Base-by-base conservation (phyloP, 345 rosid genomes). In the Lepidium didymum region DNA sequence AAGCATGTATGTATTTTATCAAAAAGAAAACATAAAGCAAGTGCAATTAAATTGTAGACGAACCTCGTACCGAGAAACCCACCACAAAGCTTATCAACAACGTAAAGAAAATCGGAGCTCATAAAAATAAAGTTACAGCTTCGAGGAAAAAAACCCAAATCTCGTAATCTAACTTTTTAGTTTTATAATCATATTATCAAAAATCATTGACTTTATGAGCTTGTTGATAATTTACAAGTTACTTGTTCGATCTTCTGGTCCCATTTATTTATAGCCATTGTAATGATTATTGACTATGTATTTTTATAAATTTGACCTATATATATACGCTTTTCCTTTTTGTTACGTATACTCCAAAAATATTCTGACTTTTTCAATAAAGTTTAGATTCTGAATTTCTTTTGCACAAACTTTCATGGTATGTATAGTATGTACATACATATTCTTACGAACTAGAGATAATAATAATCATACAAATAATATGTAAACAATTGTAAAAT, bases 51-150 rank as follows among this genome's bases (percentile, higher is more conserved):
- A 70, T 46, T 36, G 53, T 40, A 64, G 29, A 38, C 43, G 72
- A 73, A 59, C 77, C 67, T 73, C 77, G 77, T 73, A 73, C 73
- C 62, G 49, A 73, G 72, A 66, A 73, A 73, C 62, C 77, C 47
- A 59, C 73, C 43, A 66, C 62, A 43, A 58, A 51, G 61, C 67
- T 58, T 66, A 66, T 64, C 76, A 29, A 53, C 71, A 49, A 57
- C 45, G 15, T 31, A 19, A 47, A 72, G n/a, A 72, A 64, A 64
- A 46, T 47, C 36, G 4, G 44, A 43, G 41, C 18, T 31, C 13
- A 64, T 57, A 72, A n/a, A 36, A 37, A 46, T 64, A 56, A 19
- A 62, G 41, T 47, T 21, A 31, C 43, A 64, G 49, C 51, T 21
- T 73, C 77, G 55, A 58, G 47, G 51, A 64, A 59, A 73, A 27